These are phyloP conservation scores for Sugiyamaella sp. DNA, from an alignment of 1,139 yeast species.

Conservation along the genomic window DNA sequence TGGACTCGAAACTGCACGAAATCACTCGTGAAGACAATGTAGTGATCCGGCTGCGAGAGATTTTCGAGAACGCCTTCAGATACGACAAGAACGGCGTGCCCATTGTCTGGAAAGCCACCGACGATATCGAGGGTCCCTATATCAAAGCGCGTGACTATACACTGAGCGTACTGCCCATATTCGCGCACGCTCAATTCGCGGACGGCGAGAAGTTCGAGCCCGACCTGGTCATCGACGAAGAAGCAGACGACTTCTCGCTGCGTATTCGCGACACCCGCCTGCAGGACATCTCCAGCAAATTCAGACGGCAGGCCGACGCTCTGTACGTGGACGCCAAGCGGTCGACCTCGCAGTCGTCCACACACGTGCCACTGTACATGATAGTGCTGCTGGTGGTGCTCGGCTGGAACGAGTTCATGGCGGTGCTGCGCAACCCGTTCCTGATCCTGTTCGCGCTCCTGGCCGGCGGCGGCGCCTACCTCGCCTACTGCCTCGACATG, in stretches of 20 bases:
- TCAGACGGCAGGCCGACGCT: conserved; percentile 78
- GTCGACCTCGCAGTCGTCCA: conserved; percentile 47
- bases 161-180: conserved; percentile 58
- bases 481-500: conserved; percentile 69
- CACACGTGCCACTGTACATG: conserved; percentile 83
- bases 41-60: conserved; percentile 44
- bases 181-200: conserved; percentile 58
- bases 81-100: conserved; percentile 86
- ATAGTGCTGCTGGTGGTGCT: conserved; percentile 70
- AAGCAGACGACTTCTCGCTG: conserved; percentile 47
- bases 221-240: conserved; percentile 49
- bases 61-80: conserved; percentile 80
- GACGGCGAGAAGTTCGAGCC: conserved; percentile 62
- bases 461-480: conserved; percentile 63
- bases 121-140: conserved; percentile 71
- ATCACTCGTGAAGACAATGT: conserved; percentile 45
- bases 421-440: conserved; percentile 77
- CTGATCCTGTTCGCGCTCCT: conserved; percentile 61
- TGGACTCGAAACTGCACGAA: conserved; percentile 62
- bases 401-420: conserved; percentile 97
- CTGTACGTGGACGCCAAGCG: conserved; percentile 73
- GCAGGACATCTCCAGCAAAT: conserved; percentile 57
- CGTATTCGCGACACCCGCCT: conserved; percentile 63
- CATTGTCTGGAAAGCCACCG: conserved; percentile 71
- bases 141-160: conserved; percentile 61